A percentile compares a stretch with the other conserved stretches of the same genome.
Conservation (phyloP, 371 early-diverging fungal genomes). For the Blakeslea trispora region DNA sequence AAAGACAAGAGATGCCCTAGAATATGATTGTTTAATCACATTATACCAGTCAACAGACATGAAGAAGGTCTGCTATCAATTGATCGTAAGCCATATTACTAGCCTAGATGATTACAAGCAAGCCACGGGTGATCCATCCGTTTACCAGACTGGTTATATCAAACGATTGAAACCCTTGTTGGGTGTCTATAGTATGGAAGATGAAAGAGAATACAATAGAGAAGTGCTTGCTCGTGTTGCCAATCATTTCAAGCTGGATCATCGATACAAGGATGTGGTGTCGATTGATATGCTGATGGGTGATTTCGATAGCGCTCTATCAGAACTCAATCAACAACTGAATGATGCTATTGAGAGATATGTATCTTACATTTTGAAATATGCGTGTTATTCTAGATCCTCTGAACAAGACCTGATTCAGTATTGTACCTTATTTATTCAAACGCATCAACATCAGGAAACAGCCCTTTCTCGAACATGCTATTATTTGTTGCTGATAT, state of each 20-base stretch:
- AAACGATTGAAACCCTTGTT: slow-evolving; percentile 39
- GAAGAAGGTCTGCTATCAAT: slow-evolving; percentile 37
- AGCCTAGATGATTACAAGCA: slow-evolving; percentile 56
- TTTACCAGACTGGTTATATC: neutral
- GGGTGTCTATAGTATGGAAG: slow-evolving; percentile 44
- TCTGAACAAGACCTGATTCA: slow-evolving; percentile 26
- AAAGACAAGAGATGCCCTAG: slow-evolving; percentile 59
- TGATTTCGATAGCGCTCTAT: slow-evolving; percentile 75
- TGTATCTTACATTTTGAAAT: neutral
- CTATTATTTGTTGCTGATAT: too few species aligned
- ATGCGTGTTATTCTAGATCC: neutral
- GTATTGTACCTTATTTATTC: slow-evolving; percentile 31
- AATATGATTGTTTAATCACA: slow-evolving; percentile 68
- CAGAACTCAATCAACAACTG: slow-evolving; percentile 71
- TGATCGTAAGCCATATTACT: slow-evolving; percentile 47
- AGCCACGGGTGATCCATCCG: slow-evolving; percentile 42
- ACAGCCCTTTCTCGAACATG: too few species aligned
- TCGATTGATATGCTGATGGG: slow-evolving; percentile 64
- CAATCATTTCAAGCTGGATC: slow-evolving; percentile 64
- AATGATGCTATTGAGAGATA: slow-evolving; percentile 59
- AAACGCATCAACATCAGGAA: too few species aligned
- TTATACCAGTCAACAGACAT: slow-evolving; percentile 50
- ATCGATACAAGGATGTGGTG: slow-evolving; percentile 73
- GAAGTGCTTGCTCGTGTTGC: slow-evolving; percentile 70
- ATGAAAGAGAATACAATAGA: slow-evolving; percentile 57